Percentiles rank a stretch among this genome's conserved stretches.
Evolutionary conservation across 306 rosid species (phyloP).

Genomic region (Heteromeles arbutifolia): DNA sequence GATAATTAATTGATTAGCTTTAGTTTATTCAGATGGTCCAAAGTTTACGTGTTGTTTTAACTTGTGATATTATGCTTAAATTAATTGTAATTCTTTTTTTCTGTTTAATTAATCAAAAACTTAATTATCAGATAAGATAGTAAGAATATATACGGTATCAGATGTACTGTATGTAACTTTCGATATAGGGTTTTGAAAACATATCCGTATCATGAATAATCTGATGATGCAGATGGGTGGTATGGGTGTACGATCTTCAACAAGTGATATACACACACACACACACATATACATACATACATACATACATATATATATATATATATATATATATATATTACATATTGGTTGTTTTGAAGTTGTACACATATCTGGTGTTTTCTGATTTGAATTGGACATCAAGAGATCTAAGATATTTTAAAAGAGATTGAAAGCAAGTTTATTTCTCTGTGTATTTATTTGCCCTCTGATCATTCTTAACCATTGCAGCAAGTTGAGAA

Average conservation of each 20-base stretch:
- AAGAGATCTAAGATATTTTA: not conserved
- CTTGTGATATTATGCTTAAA: not conserved
- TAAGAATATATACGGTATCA: not conserved
- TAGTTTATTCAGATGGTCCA: not conserved
- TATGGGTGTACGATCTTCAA: not conserved
- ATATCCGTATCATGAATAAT: not conserved
- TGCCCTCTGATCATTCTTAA: not conserved
- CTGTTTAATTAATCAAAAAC: not conserved
- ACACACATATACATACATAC: no score
- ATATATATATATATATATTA: no score
- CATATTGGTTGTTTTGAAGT: not conserved
- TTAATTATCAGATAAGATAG: not conserved
- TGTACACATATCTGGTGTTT: not conserved
- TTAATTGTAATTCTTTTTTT: not conserved
- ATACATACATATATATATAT: no score
- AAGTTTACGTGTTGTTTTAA: not conserved
- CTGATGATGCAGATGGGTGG: slow-evolving; percentile 1
- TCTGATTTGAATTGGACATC: not conserved
- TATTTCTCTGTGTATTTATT: not conserved
- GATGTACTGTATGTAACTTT: not conserved
- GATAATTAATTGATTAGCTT: not conserved
- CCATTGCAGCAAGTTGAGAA: slow-evolving; percentile 41
- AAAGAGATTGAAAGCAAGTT: not conserved
- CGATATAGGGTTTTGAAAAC: not conserved
- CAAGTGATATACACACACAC: not conserved